Conservation (phyloP, 2,329 filamentous ascomycete species). For the Beauveria australis region DNA sequence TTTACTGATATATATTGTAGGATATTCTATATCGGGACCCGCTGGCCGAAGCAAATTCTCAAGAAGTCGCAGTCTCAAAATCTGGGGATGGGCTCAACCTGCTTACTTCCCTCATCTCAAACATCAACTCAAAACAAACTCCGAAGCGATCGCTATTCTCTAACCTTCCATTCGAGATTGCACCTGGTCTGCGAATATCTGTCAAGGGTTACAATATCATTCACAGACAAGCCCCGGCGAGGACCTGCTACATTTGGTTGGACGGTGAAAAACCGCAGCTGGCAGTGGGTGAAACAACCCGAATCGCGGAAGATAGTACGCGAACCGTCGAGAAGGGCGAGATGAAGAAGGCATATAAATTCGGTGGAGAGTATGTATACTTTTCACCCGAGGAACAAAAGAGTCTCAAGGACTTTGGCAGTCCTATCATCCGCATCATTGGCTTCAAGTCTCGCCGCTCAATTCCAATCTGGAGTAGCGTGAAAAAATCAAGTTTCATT, state of each 20-base stretch:
- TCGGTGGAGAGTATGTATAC: slow-evolving; percentile 80
- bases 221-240: slow-evolving; percentile 71
- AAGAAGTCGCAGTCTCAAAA: slow-evolving; percentile 52
- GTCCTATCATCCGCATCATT: slow-evolving; percentile 77
- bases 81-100: slow-evolving; percentile 70
- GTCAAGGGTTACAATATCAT: slow-evolving; percentile 90
- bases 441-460: slow-evolving; percentile 79
- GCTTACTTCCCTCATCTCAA: slow-evolving; percentile 71
- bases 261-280: slow-evolving; percentile 81
- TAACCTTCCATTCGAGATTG: slow-evolving; percentile 79
- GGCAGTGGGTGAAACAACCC: slow-evolving; percentile 63
- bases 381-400: slow-evolving; percentile 82
- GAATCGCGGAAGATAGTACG: slow-evolving; percentile 69
- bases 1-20: slow-evolving; percentile 29
- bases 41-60: slow-evolving; percentile 53
- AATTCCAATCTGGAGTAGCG: slow-evolving; percentile 75
- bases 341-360: slow-evolving; percentile 88
- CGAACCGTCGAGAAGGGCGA: slow-evolving; percentile 71
- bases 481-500: slow-evolving; percentile 82
- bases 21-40: slow-evolving; percentile 85
- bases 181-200: slow-evolving; percentile 74
- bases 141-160: slow-evolving; percentile 81
- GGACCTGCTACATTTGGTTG: slow-evolving; percentile 81
- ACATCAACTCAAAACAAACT: slow-evolving; percentile 83
- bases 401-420: slow-evolving; percentile 68